Conservation (phyloP, 2,329 filamentous ascomycete species). For the Diaporthe batatas region DNA sequence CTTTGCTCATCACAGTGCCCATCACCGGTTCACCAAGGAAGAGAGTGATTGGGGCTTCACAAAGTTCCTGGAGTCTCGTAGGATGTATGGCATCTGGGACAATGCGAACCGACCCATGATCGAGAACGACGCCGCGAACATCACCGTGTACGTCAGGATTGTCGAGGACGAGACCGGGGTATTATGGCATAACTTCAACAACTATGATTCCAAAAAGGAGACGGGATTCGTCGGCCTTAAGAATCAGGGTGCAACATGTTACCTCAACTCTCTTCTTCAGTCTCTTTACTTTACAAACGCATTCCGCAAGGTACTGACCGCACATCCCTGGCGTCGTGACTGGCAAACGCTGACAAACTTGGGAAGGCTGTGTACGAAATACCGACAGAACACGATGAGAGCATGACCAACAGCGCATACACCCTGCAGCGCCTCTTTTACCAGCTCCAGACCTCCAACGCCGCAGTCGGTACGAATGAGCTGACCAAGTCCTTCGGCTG, state of each 20-base stretch:
- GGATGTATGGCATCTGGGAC: slow-evolving; percentile 87
- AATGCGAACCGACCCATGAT: slow-evolving; percentile 77
- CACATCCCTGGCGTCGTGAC: slow-evolving; percentile 36
- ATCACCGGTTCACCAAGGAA: slow-evolving; percentile 95
- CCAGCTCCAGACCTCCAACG: slow-evolving; percentile 87
- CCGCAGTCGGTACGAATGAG: slow-evolving; percentile 90
- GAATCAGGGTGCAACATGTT: slow-evolving; percentile 95
- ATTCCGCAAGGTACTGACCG: slow-evolving; percentile 81
- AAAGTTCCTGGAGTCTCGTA: slow-evolving; percentile 89
- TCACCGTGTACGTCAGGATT: slow-evolving; percentile 85
- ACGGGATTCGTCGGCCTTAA: slow-evolving; percentile 97
- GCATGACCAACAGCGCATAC: slow-evolving; percentile 89
- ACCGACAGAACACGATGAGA: slow-evolving; percentile 87
- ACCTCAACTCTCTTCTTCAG: slow-evolving; percentile 86
- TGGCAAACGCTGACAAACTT: slow-evolving; percentile 37
- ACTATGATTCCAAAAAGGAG: slow-evolving; percentile 99
- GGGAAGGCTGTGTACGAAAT: slow-evolving; percentile 93
- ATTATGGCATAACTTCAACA: slow-evolving; percentile 90
- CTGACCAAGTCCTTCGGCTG: slow-evolving; percentile 97
- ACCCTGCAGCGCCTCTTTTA: slow-evolving; percentile 95
- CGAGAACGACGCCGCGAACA: slow-evolving; percentile 81
- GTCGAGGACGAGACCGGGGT: slow-evolving; percentile 91
- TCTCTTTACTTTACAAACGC: slow-evolving; percentile 90
- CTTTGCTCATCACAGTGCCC: slow-evolving; percentile 84
- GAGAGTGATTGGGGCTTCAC: slow-evolving; percentile 99